Percentiles rank a stretch among this genome's conserved stretches.
Conservation (phyloP, 2,329 filamentous ascomycete genomes). For the Phaeosphaeria sp. region DNA sequence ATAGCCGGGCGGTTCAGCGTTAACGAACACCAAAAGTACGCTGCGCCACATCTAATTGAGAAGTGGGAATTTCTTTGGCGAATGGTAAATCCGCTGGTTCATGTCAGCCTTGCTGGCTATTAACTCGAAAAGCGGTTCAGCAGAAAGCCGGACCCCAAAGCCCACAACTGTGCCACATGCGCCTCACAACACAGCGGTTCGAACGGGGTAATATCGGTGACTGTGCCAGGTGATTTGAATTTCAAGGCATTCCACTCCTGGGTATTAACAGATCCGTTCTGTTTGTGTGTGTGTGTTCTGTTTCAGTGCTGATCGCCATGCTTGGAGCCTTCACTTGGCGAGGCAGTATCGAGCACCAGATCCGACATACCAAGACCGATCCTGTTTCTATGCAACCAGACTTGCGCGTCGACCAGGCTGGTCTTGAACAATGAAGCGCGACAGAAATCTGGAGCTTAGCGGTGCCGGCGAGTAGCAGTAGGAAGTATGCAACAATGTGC, state of each 20-base stretch:
- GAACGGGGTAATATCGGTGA: background rate
- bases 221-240: background rate
- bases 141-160: background rate
- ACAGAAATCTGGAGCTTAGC: background rate
- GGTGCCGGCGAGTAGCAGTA: background rate
- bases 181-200: background rate
- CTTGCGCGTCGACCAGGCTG: background rate
- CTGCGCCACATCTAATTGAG: slow-evolving; percentile 6
- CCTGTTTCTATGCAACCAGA: slow-evolving; percentile 2
- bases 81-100: background rate
- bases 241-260: background rate
- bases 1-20: slow-evolving; percentile 20
- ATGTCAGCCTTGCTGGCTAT: slow-evolving; percentile 1
- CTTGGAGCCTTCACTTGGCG: background rate
- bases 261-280: background rate
- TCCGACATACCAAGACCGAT: background rate
- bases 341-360: background rate
- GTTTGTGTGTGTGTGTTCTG: slow-evolving; percentile 1
- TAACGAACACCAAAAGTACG: slow-evolving; percentile 2
- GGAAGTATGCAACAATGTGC: background rate
- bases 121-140: background rate
- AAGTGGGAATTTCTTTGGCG: background rate
- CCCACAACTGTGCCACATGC: background rate
- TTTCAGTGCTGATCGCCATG: background rate
- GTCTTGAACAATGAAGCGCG: background rate